phyloP scores from a whole-genome alignment of 108 stramenopile species.

The Pseudonitzschia multiseries region DNA sequence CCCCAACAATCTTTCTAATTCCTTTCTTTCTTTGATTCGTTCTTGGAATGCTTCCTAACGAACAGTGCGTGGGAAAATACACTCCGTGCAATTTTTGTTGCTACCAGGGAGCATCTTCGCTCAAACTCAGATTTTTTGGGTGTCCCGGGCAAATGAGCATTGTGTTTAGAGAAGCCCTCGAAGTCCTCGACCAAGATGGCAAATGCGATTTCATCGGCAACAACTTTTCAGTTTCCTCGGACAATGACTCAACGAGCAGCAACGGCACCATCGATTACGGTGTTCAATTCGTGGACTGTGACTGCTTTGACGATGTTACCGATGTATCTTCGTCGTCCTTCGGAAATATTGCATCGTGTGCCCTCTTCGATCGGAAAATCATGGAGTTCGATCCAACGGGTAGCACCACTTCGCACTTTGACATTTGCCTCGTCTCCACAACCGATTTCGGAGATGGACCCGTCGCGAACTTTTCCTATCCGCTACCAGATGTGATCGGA shows the following conservation, averaged over 20 bases:
- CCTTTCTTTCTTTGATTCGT: neutral
- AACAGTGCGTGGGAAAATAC: slow-evolving; percentile 18
- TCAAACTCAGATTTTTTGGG: slow-evolving; percentile 32
- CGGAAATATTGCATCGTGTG: slow-evolving; percentile 20
- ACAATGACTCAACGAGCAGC: neutral
- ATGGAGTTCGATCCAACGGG: neutral
- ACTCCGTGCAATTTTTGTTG: slow-evolving; percentile 31
- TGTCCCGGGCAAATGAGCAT: neutral
- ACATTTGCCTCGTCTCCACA: slow-evolving; percentile 24
- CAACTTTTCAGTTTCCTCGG: neutral
- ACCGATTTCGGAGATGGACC: neutral
- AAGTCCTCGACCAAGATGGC: neutral
- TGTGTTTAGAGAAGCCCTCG: neutral
- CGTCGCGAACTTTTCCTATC: slow-evolving; percentile 13
- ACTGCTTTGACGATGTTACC: slow-evolving; percentile 19
- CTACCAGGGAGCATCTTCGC: slow-evolving; percentile 23
- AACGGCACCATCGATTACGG: neutral
- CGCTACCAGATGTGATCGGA: slow-evolving; percentile 20
- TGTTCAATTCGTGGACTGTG: slow-evolving; percentile 23
- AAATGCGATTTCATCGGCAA: neutral
- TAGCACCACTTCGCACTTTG: slow-evolving; percentile 4
- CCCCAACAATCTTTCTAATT: neutral
- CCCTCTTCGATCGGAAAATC: neutral
- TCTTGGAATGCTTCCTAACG: neutral
- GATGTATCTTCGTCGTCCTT: slow-evolving; percentile 8